Conservation (phyloP, 352 stramenopile species). For the Pythium myriotylum region DNA sequence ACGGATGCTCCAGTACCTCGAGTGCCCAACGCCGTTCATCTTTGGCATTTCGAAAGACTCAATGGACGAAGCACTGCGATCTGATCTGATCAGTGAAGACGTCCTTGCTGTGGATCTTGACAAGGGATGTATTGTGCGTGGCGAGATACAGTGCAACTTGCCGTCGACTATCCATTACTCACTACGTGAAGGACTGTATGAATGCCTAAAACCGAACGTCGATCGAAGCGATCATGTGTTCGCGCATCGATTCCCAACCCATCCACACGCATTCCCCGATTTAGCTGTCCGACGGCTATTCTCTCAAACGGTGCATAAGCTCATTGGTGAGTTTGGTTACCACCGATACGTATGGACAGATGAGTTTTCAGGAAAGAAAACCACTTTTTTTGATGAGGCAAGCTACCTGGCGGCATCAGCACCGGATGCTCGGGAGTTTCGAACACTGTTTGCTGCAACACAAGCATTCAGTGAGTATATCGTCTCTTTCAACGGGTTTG, state of each 20-base stretch:
- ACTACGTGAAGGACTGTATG: conserved; percentile 30
- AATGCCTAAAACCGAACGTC: conserved; percentile 40
- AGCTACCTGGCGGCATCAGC: conserved; percentile 80
- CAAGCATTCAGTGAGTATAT: conserved; percentile 87
- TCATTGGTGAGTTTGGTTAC: conserved; percentile 86
- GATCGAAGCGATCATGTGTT: conserved; percentile 38
- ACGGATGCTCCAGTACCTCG: conserved; percentile 81
- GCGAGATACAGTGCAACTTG: conserved; percentile 21
- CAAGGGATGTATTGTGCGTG: conserved; percentile 30
- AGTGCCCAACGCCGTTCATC: conserved; percentile 87
- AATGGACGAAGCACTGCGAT: conserved; percentile 56
- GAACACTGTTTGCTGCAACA: conserved; percentile 83
- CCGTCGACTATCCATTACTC: conserved; percentile 25
- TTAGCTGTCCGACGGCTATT: conserved; percentile 72
- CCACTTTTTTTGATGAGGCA: conserved; percentile 85
- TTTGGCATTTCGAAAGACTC: conserved; percentile 74
- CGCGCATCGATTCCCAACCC: conserved; percentile 34
- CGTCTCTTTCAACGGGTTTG: conserved; percentile 82
- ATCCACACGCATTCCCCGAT: conserved; percentile 72
- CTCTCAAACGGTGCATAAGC: conserved; percentile 55
- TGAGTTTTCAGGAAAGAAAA: conserved; percentile 78
- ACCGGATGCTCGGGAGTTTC: conserved; percentile 78
- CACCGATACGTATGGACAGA: conserved; percentile 86
- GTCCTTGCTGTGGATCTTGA: conserved; percentile 71
- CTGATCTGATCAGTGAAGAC: conserved; percentile 67